phyloP scores from a whole-genome alignment of 441 rosid species.

The Populus tomentosa region DNA sequence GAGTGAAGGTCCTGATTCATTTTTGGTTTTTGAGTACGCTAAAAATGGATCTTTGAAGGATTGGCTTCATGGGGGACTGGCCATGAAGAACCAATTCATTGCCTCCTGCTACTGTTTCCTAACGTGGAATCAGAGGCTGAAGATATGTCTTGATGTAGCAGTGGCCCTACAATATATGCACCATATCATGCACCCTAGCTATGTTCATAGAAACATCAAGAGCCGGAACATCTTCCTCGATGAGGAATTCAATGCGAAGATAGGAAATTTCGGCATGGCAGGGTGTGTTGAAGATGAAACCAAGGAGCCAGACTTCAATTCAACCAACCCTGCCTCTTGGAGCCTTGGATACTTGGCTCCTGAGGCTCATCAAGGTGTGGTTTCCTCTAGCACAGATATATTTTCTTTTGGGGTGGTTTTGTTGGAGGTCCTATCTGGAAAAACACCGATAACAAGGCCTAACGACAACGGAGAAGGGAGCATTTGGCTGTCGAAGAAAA shows the following conservation, averaged over 20 bases:
- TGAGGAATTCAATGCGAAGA: conserved; percentile 83
- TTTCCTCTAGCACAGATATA: conserved; percentile 58
- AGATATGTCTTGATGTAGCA: conserved; percentile 80
- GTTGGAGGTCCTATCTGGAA: conserved; percentile 69
- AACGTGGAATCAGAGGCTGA: conserved; percentile 88
- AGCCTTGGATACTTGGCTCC: conserved; percentile 50
- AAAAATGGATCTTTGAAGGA: conserved; percentile 86
- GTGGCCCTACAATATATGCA: conserved; percentile 85
- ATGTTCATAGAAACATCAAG: conserved; percentile 66
- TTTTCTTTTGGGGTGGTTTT: conserved; percentile 70
- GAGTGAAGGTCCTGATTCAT: conserved; percentile 40
- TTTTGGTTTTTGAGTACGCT: conserved; percentile 75
- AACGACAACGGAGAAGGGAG: conserved; percentile 35
- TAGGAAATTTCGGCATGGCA: conserved; percentile 77
- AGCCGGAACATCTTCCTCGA: conserved; percentile 77
- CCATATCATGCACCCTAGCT: conserved; percentile 66
- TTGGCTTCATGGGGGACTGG: conserved; percentile 90
- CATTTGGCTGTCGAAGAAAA: conserved; percentile 42
- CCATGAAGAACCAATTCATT: conserved; percentile 89
- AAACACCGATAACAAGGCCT: conserved; percentile 40
- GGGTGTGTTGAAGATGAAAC: conserved; percentile 36
- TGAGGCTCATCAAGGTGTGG: conserved; percentile 44
- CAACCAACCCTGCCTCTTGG: conserved; percentile 33
- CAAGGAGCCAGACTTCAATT: conserved; percentile 20
- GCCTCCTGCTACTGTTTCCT: conserved; percentile 87